These are phyloP conservation scores for Alternaria triticina DNA, from an alignment of 2,329 filamentous ascomycete genomes.

Conservation along the genomic window DNA sequence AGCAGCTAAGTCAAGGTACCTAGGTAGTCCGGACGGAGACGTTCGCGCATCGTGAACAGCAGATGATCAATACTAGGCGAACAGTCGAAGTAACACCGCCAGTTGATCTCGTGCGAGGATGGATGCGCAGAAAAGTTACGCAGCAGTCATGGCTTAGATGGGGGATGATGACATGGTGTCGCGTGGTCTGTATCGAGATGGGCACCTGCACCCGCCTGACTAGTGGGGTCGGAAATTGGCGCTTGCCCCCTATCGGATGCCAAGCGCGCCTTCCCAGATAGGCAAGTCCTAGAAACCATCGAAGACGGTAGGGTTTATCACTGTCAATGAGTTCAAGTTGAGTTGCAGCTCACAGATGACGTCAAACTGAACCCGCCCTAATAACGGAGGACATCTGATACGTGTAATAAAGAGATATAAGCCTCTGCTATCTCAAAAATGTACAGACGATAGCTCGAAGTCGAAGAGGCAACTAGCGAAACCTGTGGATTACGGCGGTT, in stretches of 20 bases:
- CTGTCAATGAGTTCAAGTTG: neutral
- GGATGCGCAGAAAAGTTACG: neutral
- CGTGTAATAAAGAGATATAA: neutral
- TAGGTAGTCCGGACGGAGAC: neutral
- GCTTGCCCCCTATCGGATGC: neutral
- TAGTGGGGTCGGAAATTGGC: neutral
- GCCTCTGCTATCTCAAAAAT: neutral
- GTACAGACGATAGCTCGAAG: neutral
- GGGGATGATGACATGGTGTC: neutral
- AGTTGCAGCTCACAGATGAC: neutral
- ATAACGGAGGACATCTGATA: neutral
- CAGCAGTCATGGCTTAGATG: neutral
- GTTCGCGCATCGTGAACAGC: neutral
- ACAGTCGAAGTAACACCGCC: neutral
- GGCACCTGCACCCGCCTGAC: neutral
- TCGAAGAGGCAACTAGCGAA: neutral
- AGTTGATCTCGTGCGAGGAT: neutral
- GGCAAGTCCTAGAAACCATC: neutral
- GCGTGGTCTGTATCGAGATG: neutral
- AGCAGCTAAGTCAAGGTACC: neutral
- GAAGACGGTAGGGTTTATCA: neutral
- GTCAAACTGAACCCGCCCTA: neutral
- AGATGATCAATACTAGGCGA: neutral
- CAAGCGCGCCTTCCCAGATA: neutral
- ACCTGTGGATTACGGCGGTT: neutral